Base-by-base conservation (phyloP, 1,284 basidiomycete genomes). In the Porodaedalea pini region DNA sequence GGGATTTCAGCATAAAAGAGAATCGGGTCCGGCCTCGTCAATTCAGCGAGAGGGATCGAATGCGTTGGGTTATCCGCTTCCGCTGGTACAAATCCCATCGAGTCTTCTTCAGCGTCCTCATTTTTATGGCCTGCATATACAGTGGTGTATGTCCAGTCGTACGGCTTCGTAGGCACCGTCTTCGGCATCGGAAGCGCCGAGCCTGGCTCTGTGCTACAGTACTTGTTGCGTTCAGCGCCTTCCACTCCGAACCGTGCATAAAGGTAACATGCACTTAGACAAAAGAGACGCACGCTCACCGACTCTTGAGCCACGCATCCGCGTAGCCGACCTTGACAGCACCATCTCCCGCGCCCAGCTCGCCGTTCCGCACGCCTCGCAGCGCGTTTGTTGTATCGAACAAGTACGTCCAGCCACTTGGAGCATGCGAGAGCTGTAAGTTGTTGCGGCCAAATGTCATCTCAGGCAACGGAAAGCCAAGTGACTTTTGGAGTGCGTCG, bases 71-170 rank as follows among this genome's bases (percentile, higher is more conserved):
- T 76, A 36, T 74, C 77, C 17, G 75, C 74, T 65, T 85, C 79
- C 4, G 82, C 84, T 58, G 76, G 69, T 41, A 64, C 68, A 82
- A 83, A 91, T 8, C 68, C 63, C 0, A 56, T 32, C 47, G 63
- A 23, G 8, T 69, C 58, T 41, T 64, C 54, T 27, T 66, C 54
- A 32, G 64, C 61, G 10, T 68, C 55, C 27, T 66, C 56, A 34
- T 63, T 61, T 11, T 69, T 61, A 59, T 88, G 82, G 0, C 96
- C 97, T 0, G 85, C 67, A 68, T 98, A 96, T 0, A 81, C 86
- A 2, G 92, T 92, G 0, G 94, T 97, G 70, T 97, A 99, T 4
- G 97, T 99, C 97, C 97, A 99, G 69, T 99, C 97, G 71, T 93
- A 98, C 1, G 88, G 88, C 65, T 94, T 94, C 2, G 91, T 87